Conservation (phyloP, 805 yeast genomes). For the Kluyveromyces siamensis region DNA sequence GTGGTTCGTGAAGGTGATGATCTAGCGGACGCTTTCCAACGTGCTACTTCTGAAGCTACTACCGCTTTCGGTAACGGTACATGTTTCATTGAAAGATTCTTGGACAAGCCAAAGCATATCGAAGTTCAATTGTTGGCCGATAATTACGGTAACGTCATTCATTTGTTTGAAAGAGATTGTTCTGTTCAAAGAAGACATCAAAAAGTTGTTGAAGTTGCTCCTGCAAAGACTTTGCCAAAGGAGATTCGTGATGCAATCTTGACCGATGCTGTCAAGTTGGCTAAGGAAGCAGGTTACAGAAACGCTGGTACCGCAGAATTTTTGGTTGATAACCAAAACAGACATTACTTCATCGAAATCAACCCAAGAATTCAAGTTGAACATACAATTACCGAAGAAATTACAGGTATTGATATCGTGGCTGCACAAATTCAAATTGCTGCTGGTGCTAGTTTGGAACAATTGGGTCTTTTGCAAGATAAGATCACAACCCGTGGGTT, state of each 20-base stretch:
- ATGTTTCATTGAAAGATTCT: conserved; percentile 91
- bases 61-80: conserved; percentile 98
- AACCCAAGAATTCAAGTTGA: conserved; percentile 98
- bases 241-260: conserved; percentile 85
- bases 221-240: conserved; percentile 82
- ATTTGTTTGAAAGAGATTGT: conserved; percentile 94
- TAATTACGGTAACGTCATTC: conserved; percentile 88
- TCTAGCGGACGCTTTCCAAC: conserved; percentile 79
- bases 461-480: conserved; percentile 88
- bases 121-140: conserved; percentile 96
- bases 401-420: conserved; percentile 94
- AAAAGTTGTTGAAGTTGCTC: conserved; percentile 97
- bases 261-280: conserved; percentile 89
- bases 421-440: conserved; percentile 99
- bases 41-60: conserved; percentile 91
- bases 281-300: conserved; percentile 78
- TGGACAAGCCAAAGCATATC: conserved; percentile 93
- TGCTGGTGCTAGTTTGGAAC: conserved; percentile 91
- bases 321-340: conserved; percentile 82
- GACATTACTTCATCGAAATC: conserved; percentile 96
- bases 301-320: conserved; percentile 99
- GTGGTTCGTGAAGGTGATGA: conserved; percentile 96
- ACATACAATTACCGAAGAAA: conserved; percentile 97
- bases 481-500: conserved; percentile 93
- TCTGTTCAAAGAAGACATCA: conserved; percentile 99